Conservation (phyloP, 257 asterid genomes). For the Forsythia suspensa region DNA sequence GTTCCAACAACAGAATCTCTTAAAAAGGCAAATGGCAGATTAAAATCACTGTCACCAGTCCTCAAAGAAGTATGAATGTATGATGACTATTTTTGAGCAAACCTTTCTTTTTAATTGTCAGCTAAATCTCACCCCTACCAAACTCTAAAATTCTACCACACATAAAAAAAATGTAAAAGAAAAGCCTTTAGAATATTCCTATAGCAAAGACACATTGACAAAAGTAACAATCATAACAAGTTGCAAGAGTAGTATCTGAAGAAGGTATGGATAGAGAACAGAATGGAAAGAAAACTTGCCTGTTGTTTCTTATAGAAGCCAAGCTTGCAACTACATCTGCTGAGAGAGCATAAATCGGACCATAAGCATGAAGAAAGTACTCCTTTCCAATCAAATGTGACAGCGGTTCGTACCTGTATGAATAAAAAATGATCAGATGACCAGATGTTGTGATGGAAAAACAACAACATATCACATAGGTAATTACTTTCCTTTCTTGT, state of each 20-base stretch:
- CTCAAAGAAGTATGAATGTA: not conserved
- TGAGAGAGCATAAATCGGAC: conserved; percentile 95
- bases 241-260: no score
- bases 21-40: not conserved
- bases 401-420: conserved; percentile 90
- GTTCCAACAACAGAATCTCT: not conserved
- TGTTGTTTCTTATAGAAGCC: conserved; percentile 84
- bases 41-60: not conserved
- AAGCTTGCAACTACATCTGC: conserved; percentile 91
- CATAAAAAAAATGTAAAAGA: not conserved
- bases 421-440: conserved; percentile 23
- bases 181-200: not conserved
- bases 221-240: not conserved
- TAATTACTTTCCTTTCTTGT: not conserved
- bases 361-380: conserved; percentile 95
- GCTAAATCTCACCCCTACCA: not conserved
- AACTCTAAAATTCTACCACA: not conserved
- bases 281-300: conserved; percentile 52
- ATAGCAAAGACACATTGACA: not conserved
- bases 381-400: conserved; percentile 84
- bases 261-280: not conserved
- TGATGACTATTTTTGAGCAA: not conserved
- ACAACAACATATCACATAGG: not conserved
- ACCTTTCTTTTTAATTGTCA: not conserved
- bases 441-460: not conserved